These are phyloP conservation scores for Globisporangium yorkense DNA, from an alignment of 352 stramenopile species.

Conservation along the genomic window DNA sequence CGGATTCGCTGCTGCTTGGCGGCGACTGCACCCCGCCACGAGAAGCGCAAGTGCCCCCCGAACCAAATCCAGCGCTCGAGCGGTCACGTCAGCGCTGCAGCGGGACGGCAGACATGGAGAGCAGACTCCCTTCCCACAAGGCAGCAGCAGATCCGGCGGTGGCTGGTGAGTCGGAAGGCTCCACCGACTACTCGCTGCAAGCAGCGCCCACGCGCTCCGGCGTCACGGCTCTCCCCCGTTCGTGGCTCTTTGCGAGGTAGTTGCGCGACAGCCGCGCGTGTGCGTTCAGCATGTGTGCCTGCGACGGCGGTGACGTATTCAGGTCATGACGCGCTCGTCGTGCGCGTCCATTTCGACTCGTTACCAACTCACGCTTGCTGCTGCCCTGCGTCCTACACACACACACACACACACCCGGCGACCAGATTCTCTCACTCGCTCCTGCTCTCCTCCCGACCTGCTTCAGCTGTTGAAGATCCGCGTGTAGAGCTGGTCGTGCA, in stretches of 20 bases:
- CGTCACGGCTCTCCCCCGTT: not conserved
- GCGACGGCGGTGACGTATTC: not conserved
- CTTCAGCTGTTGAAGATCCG: constrained; percentile 80
- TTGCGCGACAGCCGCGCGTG: not conserved
- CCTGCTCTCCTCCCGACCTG: too few species aligned
- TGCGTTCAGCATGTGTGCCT: not conserved
- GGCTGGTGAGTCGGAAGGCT: too few species aligned
- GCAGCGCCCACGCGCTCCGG: not conserved
- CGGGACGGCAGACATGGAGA: not conserved
- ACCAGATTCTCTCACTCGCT: too few species aligned
- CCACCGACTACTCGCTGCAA: not conserved
- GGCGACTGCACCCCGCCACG: not conserved
- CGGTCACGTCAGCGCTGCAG: not conserved
- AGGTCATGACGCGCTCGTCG: not conserved
- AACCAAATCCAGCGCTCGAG: not conserved
- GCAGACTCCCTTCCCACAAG: not conserved
- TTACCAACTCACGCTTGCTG: not conserved
- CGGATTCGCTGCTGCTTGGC: not conserved
- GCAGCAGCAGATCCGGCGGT: not conserved
- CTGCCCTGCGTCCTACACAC: not conserved
- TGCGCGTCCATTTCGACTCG: not conserved
- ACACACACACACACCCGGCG: not conserved
- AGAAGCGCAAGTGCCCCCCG: not conserved
- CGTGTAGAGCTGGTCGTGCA: constrained; percentile 87
- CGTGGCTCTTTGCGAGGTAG: not conserved